These are phyloP conservation scores for Fonsecaea pugnacius DNA, from an alignment of 2,329 filamentous ascomycete genomes.

Conservation along the genomic window DNA sequence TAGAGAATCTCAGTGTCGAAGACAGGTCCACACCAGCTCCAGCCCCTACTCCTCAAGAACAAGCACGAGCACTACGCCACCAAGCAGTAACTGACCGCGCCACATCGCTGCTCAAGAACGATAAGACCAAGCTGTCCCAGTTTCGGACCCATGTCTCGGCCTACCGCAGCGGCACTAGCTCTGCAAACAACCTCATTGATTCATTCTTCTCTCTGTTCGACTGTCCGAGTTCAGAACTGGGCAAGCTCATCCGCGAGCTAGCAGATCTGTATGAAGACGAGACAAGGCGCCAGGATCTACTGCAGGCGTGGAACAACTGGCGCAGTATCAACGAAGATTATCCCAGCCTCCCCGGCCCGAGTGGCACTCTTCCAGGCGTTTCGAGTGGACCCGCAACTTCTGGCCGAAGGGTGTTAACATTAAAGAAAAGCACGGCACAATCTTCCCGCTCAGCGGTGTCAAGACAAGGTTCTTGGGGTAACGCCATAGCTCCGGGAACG, in stretches of 20 bases:
- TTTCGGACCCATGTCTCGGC: slow-evolving; percentile 82
- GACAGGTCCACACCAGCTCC: slow-evolving; percentile 51
- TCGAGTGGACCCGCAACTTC: slow-evolving; percentile 53
- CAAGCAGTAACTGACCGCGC: slow-evolving; percentile 84
- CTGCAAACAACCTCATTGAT: slow-evolving; percentile 78
- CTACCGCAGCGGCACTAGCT: slow-evolving; percentile 71
- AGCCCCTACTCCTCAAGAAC: slow-evolving; percentile 73
- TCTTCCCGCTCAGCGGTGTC: slow-evolving; percentile 65
- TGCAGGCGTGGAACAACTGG: slow-evolving; percentile 93
- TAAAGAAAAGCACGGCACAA: slow-evolving; percentile 72
- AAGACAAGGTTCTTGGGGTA: slow-evolving; percentile 62
- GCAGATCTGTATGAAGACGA: slow-evolving; percentile 90
- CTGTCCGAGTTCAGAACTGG: slow-evolving; percentile 76
- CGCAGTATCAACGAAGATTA: slow-evolving; percentile 96
- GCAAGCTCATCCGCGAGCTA: slow-evolving; percentile 86
- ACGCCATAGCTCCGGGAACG: slow-evolving; percentile 45
- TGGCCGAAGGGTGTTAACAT: slow-evolving; percentile 64
- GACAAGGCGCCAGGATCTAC: slow-evolving; percentile 70
- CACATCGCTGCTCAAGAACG: slow-evolving; percentile 76
- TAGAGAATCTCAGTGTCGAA: slow-evolving; percentile 59
- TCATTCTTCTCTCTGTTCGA: slow-evolving; percentile 87
- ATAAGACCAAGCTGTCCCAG: slow-evolving; percentile 71
- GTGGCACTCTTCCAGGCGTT: slow-evolving; percentile 65
- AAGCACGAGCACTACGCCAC: slow-evolving; percentile 79
- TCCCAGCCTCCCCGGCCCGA: slow-evolving; percentile 78